These are phyloP conservation scores for Apophysomyces trapeziformis DNA, from an alignment of 371 early-diverging fungal species.

Conservation along the genomic window DNA sequence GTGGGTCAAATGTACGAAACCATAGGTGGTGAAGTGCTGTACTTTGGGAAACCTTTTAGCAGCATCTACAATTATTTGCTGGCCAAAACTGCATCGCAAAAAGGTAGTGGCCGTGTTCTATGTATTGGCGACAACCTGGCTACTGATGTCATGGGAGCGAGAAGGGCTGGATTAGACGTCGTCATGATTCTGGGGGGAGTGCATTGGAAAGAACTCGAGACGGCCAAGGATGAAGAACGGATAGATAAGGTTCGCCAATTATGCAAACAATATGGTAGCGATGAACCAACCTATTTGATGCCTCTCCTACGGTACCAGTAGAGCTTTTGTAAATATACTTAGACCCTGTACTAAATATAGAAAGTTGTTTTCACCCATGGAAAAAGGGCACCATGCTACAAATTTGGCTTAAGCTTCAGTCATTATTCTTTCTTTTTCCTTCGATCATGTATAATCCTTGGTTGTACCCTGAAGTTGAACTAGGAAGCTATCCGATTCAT, in stretches of 20 bases:
- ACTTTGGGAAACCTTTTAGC: constrained; percentile 50
- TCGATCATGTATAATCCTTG: constrained; percentile 2
- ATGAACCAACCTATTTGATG: constrained; percentile 40
- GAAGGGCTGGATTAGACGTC: constrained; percentile 39
- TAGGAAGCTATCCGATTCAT: constrained; percentile 15
- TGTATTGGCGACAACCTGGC: constrained; percentile 52
- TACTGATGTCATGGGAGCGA: constrained; percentile 49
- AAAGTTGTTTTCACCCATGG: constrained; percentile 14
- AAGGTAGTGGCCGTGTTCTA: constrained; percentile 19
- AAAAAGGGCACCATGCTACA: neutral
- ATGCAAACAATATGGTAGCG: constrained; percentile 22
- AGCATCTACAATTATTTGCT: constrained; percentile 45
- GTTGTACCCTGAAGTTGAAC: constrained; percentile 20
- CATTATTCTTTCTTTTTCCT: constrained; percentile 4
- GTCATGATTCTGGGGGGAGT: constrained; percentile 58
- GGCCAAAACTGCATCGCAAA: constrained; percentile 13
- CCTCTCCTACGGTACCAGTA: constrained; percentile 27
- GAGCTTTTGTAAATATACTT: neutral
- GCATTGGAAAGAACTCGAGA: constrained; percentile 29
- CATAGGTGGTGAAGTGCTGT: constrained; percentile 48
- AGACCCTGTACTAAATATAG: constrained; percentile 2
- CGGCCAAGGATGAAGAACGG: constrained; percentile 16
- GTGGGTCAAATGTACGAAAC: constrained; percentile 44
- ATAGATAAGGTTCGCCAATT: constrained; percentile 20
- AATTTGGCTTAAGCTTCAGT: neutral